Evolutionary conservation across 2,329 filamentous ascomycete genomes (phyloP).

Genomic region (Corynespora cassiicola): DNA sequence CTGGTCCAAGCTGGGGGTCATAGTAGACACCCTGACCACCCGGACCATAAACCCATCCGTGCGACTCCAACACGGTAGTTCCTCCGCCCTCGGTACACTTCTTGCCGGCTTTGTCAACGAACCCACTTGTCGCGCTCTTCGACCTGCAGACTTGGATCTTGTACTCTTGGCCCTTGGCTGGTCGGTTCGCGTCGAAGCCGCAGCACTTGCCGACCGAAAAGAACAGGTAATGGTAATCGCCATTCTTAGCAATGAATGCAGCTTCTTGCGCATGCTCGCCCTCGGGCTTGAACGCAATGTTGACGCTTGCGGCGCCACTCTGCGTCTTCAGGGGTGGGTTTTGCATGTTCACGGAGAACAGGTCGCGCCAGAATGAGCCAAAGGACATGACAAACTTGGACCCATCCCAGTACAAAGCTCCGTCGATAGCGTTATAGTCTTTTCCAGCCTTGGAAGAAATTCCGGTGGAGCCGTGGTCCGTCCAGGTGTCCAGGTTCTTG

Average conservation of each 20-base stretch:
- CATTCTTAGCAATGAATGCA: conserved; percentile 59
- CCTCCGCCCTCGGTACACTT: conserved; percentile 63
- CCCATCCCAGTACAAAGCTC: conserved; percentile 49
- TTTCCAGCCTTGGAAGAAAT: conserved; percentile 50
- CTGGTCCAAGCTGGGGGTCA: conserved; percentile 52
- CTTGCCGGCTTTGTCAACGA: conserved; percentile 60
- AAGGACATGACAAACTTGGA: conserved; percentile 62
- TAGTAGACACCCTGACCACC: conserved; percentile 65
- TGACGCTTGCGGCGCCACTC: conserved; percentile 37
- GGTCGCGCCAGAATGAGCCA: conserved; percentile 71
- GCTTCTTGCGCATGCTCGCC: conserved; percentile 61
- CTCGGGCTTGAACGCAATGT: conserved; percentile 58
- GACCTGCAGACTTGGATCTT: conserved; percentile 67
- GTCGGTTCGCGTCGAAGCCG: conserved; percentile 55
- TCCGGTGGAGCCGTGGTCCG: conserved; percentile 63
- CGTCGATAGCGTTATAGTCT: conserved; percentile 61
- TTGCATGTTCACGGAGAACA: conserved; percentile 63
- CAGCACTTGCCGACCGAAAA: conserved; percentile 68
- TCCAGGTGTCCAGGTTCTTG: conserved; percentile 62
- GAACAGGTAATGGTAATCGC: conserved; percentile 67
- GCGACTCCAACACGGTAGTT: conserved; percentile 62
- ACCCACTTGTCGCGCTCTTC: conserved; percentile 55
- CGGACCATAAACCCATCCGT: conserved; percentile 66
- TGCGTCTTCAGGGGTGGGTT: conserved; percentile 23
- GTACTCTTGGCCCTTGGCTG: conserved; percentile 65